phyloP scores from a whole-genome alignment of 2,329 filamentous ascomycete species.

The Amauroascus verrucosus region DNA sequence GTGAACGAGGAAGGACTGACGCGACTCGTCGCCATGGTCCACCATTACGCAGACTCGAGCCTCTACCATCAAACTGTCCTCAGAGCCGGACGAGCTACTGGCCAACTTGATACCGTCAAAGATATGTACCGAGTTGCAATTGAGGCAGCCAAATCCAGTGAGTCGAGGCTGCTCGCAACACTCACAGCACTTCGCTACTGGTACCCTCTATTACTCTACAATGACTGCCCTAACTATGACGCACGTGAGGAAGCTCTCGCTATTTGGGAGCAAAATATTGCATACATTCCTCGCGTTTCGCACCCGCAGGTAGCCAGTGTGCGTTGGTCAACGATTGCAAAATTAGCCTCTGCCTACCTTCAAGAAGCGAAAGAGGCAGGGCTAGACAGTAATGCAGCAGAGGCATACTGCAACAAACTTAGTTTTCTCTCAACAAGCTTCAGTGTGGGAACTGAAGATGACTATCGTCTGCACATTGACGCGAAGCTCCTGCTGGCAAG shows the following conservation, averaged over 20 bases:
- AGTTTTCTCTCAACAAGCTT: slow-evolving; percentile 7
- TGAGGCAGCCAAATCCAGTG: slow-evolving; percentile 7
- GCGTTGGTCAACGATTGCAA: slow-evolving; percentile 5
- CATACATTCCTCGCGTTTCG: slow-evolving; percentile 1
- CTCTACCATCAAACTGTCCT: slow-evolving; percentile 10
- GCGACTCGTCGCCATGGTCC: slow-evolving; percentile 12
- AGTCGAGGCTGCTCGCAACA: neutral
- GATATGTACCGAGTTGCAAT: slow-evolving; percentile 11
- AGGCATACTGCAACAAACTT: slow-evolving; percentile 12
- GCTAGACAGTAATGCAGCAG: slow-evolving; percentile 3
- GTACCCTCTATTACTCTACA: slow-evolving; percentile 9
- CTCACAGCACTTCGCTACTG: slow-evolving; percentile 11
- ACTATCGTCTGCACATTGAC: neutral
- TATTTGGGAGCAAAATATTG: slow-evolving; percentile 14
- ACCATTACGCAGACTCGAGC: slow-evolving; percentile 8
- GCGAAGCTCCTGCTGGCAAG: slow-evolving; percentile 11
- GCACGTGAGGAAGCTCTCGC: slow-evolving; percentile 11
- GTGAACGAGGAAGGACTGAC: slow-evolving; percentile 10
- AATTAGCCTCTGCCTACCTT: slow-evolving; percentile 13
- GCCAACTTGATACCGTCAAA: slow-evolving; percentile 9
- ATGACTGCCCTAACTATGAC: slow-evolving; percentile 8
- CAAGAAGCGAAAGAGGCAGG: slow-evolving; percentile 14
- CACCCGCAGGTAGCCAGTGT: neutral
- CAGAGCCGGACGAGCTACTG: slow-evolving; percentile 4
- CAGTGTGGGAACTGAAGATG: neutral